phyloP scores from a whole-genome alignment of 1,139 yeast genomes.

The Nakaseomyces bracarensis region DNA sequence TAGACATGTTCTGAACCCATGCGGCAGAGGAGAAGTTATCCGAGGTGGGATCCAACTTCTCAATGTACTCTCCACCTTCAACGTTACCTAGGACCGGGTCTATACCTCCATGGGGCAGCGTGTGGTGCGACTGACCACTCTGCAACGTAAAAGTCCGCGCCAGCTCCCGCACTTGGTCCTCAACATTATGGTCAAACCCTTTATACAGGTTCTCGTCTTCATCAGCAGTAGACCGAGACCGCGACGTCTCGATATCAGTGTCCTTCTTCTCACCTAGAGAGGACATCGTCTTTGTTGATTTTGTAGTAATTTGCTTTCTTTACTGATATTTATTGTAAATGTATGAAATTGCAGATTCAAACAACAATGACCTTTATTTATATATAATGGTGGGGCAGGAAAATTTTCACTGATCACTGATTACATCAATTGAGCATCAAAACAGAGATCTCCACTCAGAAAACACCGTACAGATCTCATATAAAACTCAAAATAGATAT shows the following conservation, averaged over 20 bases:
- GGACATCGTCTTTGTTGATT: not conserved
- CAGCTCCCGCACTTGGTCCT: conserved; percentile 13
- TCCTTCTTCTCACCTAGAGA: conserved; percentile 6
- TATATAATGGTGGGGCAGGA: too few relatives aligned
- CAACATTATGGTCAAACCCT: conserved; percentile 17
- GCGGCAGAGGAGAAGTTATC: conserved; percentile 50
- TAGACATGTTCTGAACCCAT: conserved; percentile 65
- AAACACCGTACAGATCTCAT: too few relatives aligned
- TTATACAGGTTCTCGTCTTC: conserved; percentile 12
- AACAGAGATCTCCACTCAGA: too few relatives aligned
- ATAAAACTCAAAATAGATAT: too few relatives aligned
- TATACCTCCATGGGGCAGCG: conserved; percentile 7
- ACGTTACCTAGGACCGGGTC: conserved; percentile 10
- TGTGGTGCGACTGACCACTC: conserved; percentile 5
- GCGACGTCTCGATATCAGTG: conserved; percentile 2
- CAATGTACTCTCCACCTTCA: conserved; percentile 31
- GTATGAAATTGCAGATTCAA: too few relatives aligned
- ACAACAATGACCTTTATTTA: too few relatives aligned
- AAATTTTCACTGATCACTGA: too few relatives aligned
- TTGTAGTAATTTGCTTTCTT: not conserved
- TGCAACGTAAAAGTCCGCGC: conserved; percentile 13
- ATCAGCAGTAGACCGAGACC: conserved; percentile 6
- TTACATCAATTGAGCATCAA: too few relatives aligned
- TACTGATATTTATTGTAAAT: not conserved
- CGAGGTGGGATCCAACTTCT: conserved; percentile 44